Base-by-base conservation (phyloP, 192 early-diverging fungal genomes). In the Jimgerdemannia flammicorona region DNA sequence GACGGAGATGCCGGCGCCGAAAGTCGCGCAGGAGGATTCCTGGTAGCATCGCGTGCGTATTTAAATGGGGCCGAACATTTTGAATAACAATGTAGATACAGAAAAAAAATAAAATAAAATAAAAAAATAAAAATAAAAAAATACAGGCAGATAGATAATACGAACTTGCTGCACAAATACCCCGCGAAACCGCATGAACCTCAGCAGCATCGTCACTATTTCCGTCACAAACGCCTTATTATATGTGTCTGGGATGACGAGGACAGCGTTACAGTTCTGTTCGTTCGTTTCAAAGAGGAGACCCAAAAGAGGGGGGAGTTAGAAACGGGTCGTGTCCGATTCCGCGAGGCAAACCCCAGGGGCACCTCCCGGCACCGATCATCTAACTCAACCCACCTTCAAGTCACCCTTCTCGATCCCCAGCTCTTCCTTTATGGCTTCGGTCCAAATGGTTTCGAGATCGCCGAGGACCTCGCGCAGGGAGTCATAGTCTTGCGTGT, bases 1-100 rank as follows among this genome's bases (percentile, higher is more conserved):
- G 0, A 88, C 85, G 0, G 94, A 92, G 20, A 95, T 87, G 7
- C 96, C 96, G 3, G 96, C 94, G 67, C 96, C 96, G 85, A 91
- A 95, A 0, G 91, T 91, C 2, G 94, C 96, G 78, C 91, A 92
- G 14, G 87, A 83, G 0, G 96, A 94, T 77, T 93, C 92, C 70
- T 77, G 43, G 8, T 65, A 63, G 6, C 2, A 59, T 59, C 29
- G 29, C 29, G 29, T 29, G 29, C 29, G 29, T 29, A 29, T 29
- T 29, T 29, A 29, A 29, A 29, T 29, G 29, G 29, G 29, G 29
- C 1, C 29, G 29, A 29, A 29, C 29, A 29, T 29, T 29, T 29
- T 29, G 29, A 29, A 29, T 59, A 59, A 14, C 49, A 54, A 14
- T 59, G 14, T 59, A 59, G 49, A 59, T 10, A 10, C 14, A 2